Conservation (phyloP, 306 rosid species). For the Leucaena leucocephala region DNA sequence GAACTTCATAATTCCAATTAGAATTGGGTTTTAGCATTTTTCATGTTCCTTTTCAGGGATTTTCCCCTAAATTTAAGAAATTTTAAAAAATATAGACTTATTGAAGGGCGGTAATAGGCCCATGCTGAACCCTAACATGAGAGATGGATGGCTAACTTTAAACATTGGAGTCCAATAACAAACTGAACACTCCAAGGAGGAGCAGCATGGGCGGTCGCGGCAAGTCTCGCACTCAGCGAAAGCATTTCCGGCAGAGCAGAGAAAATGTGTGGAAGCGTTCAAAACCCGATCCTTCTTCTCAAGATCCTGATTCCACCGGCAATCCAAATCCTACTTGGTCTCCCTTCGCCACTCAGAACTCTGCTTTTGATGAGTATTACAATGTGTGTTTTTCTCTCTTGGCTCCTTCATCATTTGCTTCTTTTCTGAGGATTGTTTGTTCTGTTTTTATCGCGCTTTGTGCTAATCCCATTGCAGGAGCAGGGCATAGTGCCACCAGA, state of each 20-base stretch:
- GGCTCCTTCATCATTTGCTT: neutral
- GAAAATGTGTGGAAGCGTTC: conserved; percentile 85
- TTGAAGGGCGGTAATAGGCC: too few species aligned
- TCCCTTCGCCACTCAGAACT: conserved; percentile 64
- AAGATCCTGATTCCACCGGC: neutral
- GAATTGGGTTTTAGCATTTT: too few species aligned
- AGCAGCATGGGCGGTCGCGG: conserved; percentile 41
- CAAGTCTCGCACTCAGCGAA: conserved; percentile 68
- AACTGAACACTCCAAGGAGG: neutral
- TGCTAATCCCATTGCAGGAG: conserved; percentile 43
- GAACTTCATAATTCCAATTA: too few species aligned
- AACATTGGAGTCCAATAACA: neutral
- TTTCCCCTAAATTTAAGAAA: too few species aligned
- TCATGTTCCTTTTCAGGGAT: too few species aligned
- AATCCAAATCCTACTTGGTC: conserved; percentile 37
- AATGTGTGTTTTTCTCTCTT: conserved; percentile 43
- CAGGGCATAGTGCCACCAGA: conserved; percentile 61
- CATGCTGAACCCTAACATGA: neutral
- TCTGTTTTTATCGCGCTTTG: neutral
- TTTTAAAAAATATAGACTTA: too few species aligned
- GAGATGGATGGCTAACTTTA: neutral
- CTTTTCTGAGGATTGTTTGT: neutral
- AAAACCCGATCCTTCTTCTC: conserved; percentile 55
- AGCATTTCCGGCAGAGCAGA: conserved; percentile 71
- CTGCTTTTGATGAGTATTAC: conserved; percentile 69